Evolutionary conservation across 345 rosid species (phyloP), one percentile per base, ranked within the genome.

Genomic region (Lumnitzera racemosa): DNA sequence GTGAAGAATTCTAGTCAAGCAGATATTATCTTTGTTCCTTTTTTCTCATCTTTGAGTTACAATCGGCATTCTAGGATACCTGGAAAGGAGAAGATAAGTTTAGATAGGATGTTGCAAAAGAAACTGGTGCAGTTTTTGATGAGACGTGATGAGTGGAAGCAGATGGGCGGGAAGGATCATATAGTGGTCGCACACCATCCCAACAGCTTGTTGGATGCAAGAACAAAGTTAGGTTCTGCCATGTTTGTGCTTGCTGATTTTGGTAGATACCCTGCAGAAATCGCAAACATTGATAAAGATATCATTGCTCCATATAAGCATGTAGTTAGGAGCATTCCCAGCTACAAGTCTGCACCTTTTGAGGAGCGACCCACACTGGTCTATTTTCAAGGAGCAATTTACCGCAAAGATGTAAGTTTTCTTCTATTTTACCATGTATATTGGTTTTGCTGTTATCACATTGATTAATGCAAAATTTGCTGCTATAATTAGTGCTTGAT

Each of bases 181-280:
- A 25, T 87, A 57, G 75, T 87, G 24, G 46, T 87, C 47, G 88
- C 94, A 27, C 98, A 92, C 56, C 98, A 92, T 81, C 98, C 98
- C 2, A 88, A 88, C 49, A 86, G 96, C 75, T 72, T 83, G 79
- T 66, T 83, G 51, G 73, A 81, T 61, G 94, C 75, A 23, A 81
- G 90, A 69, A 67, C 71, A 69, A 58, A 68, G 17, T 65, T 92
- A 67, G 91, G 94, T 15, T 82, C 88, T 15, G 90, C 97, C 29
- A 92, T 84, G 81, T 89, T 89, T 77, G 79, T 89, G 74, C 91
- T 92, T 46, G 89, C 96, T 8, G 98, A 92, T 88, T 92, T 92
- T 27, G 96, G 98, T 15, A 86, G 97, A 63, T 92, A 92, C 66
- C 76, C 91, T 11, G 64, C 67, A 6, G 83, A 75, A 49, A 68